Conservation (phyloP, 352 stramenopile species). For the Phytopythium ostracodes region DNA sequence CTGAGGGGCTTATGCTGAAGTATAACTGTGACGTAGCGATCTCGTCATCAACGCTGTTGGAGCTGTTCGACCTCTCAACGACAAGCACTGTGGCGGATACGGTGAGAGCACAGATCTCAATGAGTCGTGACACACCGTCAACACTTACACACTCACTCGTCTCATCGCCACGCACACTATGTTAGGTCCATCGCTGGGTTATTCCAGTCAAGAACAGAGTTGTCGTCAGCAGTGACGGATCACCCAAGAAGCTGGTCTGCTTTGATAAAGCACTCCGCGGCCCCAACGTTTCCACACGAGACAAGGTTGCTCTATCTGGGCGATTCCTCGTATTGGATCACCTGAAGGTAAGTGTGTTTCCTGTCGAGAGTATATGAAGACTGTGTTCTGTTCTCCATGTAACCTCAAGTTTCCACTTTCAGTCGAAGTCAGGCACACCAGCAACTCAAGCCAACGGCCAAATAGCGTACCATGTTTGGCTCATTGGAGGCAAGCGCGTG, state of each 20-base stretch:
- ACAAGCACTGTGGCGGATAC: constrained; percentile 1
- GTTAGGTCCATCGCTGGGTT: constrained; percentile 29
- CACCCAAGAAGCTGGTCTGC: constrained; percentile 44
- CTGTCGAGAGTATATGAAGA: too few relatives aligned
- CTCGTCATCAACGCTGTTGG: constrained; percentile 56
- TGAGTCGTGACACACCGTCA: rapidly evolving
- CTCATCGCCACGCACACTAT: not conserved
- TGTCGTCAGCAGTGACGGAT: constrained; percentile 20
- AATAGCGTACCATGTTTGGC: constrained; percentile 66
- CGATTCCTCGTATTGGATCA: constrained; percentile 18
- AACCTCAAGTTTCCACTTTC: not conserved
- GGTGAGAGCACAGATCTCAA: not conserved
- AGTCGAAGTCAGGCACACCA: not conserved
- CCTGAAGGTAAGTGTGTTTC: constrained; percentile 27
- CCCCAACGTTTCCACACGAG: constrained; percentile 20
- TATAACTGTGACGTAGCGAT: constrained; percentile 72
- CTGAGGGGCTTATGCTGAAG: constrained; percentile 56
- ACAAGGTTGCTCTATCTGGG: constrained; percentile 27
- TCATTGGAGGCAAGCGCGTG: constrained; percentile 44
- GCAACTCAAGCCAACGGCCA: constrained; percentile 7
- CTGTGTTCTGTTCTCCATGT: not conserved
- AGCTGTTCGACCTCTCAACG: constrained; percentile 54
- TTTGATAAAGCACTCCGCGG: constrained; percentile 43
- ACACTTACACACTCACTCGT: not conserved
- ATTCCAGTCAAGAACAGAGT: constrained; percentile 57